These are phyloP conservation scores for Rhodomyrtus tomentosa DNA, from an alignment of 345 rosid genomes.

Conservation along the genomic window DNA sequence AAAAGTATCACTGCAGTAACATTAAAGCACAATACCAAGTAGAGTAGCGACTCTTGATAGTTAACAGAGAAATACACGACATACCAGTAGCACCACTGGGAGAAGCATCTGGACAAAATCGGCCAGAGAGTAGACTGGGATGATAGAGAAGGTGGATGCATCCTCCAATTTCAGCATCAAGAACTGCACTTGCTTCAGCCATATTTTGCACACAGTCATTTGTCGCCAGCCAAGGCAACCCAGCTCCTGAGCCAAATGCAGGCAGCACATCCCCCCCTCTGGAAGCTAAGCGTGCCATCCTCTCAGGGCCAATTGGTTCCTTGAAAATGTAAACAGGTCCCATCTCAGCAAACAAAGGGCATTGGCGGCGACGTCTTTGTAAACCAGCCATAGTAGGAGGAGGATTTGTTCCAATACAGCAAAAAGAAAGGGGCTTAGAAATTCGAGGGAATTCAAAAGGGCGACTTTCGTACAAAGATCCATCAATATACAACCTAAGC, in stretches of 20 bases:
- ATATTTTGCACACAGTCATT: constrained; percentile 42
- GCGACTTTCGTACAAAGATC: constrained; percentile 85
- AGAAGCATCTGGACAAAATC: constrained; percentile 98
- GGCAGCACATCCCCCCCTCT: constrained; percentile 96
- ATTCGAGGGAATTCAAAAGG: constrained; percentile 94
- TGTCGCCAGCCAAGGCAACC: constrained; percentile 92
- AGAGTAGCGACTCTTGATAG: not conserved
- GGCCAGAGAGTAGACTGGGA: constrained; percentile 78
- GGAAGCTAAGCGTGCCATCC: constrained; percentile 81
- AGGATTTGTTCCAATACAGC: constrained; percentile 98
- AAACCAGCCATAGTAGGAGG: constrained; percentile 98
- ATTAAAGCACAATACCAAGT: not conserved
- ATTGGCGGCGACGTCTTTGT: constrained; percentile 98
- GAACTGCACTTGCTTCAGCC: constrained; percentile 72
- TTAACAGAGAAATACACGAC: constrained; percentile 4
- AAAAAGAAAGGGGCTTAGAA: constrained; percentile 90
- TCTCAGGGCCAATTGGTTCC: constrained; percentile 93
- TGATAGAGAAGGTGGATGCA: constrained; percentile 84
- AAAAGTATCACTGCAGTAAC: not conserved
- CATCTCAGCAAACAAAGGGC: constrained; percentile 99
- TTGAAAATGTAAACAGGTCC: constrained; percentile 93
- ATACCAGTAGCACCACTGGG: constrained; percentile 90
- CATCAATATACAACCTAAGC: constrained; percentile 82
- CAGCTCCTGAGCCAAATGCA: constrained; percentile 85
- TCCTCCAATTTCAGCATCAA: constrained; percentile 91